These are phyloP conservation scores for Neurospora tetraspora DNA, from an alignment of 495 filamentous ascomycete species.

Conservation along the genomic window DNA sequence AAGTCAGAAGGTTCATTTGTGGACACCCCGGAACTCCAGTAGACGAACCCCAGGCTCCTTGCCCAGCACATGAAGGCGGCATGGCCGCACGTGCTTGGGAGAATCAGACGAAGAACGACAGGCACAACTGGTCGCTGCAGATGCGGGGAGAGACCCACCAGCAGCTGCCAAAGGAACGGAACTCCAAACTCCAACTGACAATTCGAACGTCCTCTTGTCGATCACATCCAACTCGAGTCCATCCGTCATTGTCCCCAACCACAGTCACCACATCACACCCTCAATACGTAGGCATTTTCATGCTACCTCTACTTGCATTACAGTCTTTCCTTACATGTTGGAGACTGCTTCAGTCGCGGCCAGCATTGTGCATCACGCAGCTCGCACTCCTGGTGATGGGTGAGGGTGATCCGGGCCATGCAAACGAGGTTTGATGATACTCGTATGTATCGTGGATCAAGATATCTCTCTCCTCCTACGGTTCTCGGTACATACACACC, in stretches of 20 bases:
- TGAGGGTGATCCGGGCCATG: background rate
- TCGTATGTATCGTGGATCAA: background rate
- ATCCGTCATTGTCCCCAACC: background rate
- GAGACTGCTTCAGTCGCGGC: background rate
- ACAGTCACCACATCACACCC: background rate
- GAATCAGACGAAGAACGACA: background rate
- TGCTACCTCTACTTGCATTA: background rate
- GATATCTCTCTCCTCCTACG: background rate
- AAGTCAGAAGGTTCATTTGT: background rate
- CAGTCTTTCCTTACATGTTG: background rate
- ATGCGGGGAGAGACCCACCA: background rate
- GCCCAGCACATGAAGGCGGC: background rate
- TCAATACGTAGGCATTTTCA: background rate
- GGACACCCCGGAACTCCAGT: too few relatives aligned
- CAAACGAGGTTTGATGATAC: background rate
- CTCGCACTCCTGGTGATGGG: background rate
- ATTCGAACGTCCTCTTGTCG: background rate
- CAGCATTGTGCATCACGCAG: background rate
- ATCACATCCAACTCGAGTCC: background rate
- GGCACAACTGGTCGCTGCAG: background rate
- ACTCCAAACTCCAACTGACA: background rate
- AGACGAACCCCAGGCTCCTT: background rate
- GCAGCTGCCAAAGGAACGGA: background rate
- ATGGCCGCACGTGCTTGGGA: background rate
- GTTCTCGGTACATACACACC: background rate